A percentile compares a stretch with the other conserved stretches of the same genome.
Conservation (phyloP, 345 rosid genomes). For the Lagerstroemia speciosa region DNA sequence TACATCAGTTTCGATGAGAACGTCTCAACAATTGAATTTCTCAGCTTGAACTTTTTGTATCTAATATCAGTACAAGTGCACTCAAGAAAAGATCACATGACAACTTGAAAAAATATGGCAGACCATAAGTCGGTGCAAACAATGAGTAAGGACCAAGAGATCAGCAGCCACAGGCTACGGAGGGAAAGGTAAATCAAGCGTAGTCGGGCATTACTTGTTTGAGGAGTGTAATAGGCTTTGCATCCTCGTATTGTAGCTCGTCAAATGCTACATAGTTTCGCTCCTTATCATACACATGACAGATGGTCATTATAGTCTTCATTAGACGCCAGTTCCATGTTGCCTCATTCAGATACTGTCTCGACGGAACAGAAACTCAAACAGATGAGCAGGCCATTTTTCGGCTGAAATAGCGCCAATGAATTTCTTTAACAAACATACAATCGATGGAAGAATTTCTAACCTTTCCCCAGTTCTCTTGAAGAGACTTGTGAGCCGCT, state of each 20-base stretch:
- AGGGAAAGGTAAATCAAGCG: conserved; percentile 34
- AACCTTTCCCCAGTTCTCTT: conserved; percentile 94
- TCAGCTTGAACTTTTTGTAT: not conserved
- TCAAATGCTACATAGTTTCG: conserved; percentile 65
- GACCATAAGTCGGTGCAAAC: not conserved
- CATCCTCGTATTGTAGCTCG: conserved; percentile 56
- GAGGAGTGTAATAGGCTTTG: conserved; percentile 60
- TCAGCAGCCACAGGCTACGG: not conserved
- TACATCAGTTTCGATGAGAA: not conserved
- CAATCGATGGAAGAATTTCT: not conserved
- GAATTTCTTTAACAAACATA: no score
- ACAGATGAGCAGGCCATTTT: not conserved
- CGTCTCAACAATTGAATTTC: not conserved
- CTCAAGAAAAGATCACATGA: not conserved
- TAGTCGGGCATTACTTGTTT: conserved; percentile 68
- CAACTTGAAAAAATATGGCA: not conserved
- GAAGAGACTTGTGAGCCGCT: conserved; percentile 66
- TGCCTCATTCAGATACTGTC: conserved; percentile 78
- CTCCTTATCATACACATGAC: conserved; percentile 71
- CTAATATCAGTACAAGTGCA: not conserved
- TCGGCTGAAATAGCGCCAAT: not conserved
- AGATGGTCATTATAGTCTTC: conserved; percentile 87
- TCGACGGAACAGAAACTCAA: not conserved
- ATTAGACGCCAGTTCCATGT: conserved; percentile 87
- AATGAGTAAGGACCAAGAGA: not conserved